A percentile compares a stretch with the other conserved stretches of the same genome.
These are phyloP conservation scores for Trichoderma asperellum DNA, from an alignment of 2,329 filamentous ascomycete genomes.

Conservation along the genomic window DNA sequence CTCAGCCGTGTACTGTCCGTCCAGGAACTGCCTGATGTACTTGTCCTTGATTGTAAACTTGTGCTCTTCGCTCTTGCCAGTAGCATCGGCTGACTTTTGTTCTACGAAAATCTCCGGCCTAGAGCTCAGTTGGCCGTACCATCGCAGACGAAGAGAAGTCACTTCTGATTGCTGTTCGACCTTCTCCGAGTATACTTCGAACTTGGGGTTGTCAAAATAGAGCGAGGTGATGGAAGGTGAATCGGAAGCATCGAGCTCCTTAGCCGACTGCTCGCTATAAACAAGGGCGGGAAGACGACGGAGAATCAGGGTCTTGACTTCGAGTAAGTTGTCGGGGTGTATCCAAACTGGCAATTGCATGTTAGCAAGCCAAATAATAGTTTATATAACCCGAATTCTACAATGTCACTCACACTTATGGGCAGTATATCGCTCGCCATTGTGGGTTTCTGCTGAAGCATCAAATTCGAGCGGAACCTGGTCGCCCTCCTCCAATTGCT, in stretches of 20 bases:
- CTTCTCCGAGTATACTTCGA: slow-evolving; percentile 85
- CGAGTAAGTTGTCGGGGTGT: slow-evolving; percentile 90
- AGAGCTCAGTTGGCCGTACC: slow-evolving; percentile 83
- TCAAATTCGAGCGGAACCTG: slow-evolving; percentile 52
- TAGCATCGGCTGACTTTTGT: slow-evolving; percentile 82
- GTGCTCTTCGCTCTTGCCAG: slow-evolving; percentile 76
- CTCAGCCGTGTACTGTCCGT: slow-evolving; percentile 88
- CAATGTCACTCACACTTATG: slow-evolving; percentile 72
- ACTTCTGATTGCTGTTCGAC: slow-evolving; percentile 75
- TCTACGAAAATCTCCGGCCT: slow-evolving; percentile 84
- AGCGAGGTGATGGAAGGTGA: slow-evolving; percentile 94
- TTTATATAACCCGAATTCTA: not conserved
- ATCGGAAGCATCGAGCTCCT: slow-evolving; percentile 76
- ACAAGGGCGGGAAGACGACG: slow-evolving; percentile 88
- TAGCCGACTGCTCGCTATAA: slow-evolving; percentile 86
- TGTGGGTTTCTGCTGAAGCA: slow-evolving; percentile 59
- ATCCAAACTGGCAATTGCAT: slow-evolving; percentile 73
- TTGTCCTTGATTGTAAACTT: slow-evolving; percentile 91
- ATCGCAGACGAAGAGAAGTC: slow-evolving; percentile 82
- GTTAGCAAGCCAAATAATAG: slow-evolving; percentile 12
- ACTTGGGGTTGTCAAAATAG: slow-evolving; percentile 89
- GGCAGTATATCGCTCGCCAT: slow-evolving; percentile 76
- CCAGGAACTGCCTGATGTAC: slow-evolving; percentile 84
- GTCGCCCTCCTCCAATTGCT: slow-evolving; percentile 70
- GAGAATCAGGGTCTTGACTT: slow-evolving; percentile 95